phyloP scores from a whole-genome alignment of 805 yeast species.

The Wickerhamomyces bovis region DNA sequence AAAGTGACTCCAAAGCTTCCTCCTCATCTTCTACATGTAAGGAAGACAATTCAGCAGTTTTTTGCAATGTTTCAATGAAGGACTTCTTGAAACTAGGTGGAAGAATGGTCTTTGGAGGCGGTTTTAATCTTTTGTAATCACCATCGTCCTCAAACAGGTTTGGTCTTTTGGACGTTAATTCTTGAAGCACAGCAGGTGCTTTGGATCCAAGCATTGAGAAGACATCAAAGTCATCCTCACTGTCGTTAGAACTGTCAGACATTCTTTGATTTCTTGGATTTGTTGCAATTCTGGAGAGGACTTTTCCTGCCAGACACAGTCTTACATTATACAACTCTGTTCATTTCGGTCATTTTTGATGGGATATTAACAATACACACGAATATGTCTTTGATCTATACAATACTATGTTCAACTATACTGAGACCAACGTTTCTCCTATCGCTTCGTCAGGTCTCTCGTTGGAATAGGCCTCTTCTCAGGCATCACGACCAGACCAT shows the following conservation, averaged over 20 bases:
- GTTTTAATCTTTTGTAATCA: slow-evolving; percentile 1
- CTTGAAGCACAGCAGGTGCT: neutral
- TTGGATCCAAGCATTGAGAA: neutral
- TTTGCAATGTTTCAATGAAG: neutral
- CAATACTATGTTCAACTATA: too few relatives aligned
- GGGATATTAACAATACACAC: too few relatives aligned
- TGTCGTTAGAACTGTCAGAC: neutral
- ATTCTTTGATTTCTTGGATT: neutral
- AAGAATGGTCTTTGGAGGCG: slow-evolving; percentile 1
- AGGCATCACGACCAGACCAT: slow-evolving; percentile 42
- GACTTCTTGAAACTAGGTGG: slow-evolving; percentile 1
- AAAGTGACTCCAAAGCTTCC: slow-evolving; percentile 1
- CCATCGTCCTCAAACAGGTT: slow-evolving; percentile 1
- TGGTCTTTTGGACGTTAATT: neutral
- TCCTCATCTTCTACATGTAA: slow-evolving; percentile 5
- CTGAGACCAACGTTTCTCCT: too few relatives aligned
- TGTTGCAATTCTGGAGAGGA: too few relatives aligned
- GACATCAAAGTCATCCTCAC: slow-evolving; percentile 1
- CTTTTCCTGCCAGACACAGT: too few relatives aligned
- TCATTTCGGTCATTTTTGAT: neutral
- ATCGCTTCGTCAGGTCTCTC: slow-evolving; percentile 2
- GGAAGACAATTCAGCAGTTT: slow-evolving; percentile 1
- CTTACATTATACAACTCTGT: too few relatives aligned
- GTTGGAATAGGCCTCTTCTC: slow-evolving; percentile 30
- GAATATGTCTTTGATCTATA: too few relatives aligned